phyloP scores from a whole-genome alignment of 2,329 filamentous ascomycete genomes.

The Aschersonia sp. region DNA sequence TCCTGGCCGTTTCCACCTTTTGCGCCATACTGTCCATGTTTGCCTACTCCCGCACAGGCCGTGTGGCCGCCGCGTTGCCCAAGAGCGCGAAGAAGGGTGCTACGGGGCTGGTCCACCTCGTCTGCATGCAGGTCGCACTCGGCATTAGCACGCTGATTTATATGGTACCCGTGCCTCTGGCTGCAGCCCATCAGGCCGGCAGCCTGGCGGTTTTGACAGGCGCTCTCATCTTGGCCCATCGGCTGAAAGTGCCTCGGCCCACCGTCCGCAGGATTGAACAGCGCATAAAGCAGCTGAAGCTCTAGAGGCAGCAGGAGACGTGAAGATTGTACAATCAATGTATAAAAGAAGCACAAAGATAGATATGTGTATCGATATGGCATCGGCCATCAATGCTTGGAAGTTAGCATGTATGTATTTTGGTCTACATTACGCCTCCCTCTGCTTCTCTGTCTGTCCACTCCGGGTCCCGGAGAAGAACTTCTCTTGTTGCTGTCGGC shows the following conservation, averaged over 20 bases:
- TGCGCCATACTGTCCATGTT: constrained; percentile 65
- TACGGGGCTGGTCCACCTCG: constrained; percentile 69
- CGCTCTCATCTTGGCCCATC: constrained; percentile 62
- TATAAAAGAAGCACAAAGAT: no score
- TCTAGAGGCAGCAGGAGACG: neutral
- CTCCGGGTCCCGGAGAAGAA: no score
- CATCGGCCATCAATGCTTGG: no score
- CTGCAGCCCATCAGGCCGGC: constrained; percentile 85
- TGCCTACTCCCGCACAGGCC: constrained; percentile 60
- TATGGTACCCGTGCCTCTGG: constrained; percentile 77
- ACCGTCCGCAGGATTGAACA: constrained; percentile 46
- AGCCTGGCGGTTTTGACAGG: constrained; percentile 74
- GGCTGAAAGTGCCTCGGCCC: constrained; percentile 58
- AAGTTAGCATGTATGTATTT: no score
- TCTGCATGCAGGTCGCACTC: constrained; percentile 65
- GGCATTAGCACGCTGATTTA: constrained; percentile 89
- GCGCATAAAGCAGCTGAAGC: constrained; percentile 21
- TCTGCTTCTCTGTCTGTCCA: no score
- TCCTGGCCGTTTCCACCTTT: constrained; percentile 82
- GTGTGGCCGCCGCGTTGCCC: constrained; percentile 43
- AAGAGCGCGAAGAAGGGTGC: constrained; percentile 52
- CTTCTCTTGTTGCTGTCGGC: no score
- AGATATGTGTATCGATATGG: no score
- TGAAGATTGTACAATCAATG: neutral
- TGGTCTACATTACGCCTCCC: no score